A percentile compares a stretch with the other conserved stretches of the same genome.
These are phyloP conservation scores for Eustoma russellianum DNA, from an alignment of 257 asterid genomes.

Conservation along the genomic window DNA sequence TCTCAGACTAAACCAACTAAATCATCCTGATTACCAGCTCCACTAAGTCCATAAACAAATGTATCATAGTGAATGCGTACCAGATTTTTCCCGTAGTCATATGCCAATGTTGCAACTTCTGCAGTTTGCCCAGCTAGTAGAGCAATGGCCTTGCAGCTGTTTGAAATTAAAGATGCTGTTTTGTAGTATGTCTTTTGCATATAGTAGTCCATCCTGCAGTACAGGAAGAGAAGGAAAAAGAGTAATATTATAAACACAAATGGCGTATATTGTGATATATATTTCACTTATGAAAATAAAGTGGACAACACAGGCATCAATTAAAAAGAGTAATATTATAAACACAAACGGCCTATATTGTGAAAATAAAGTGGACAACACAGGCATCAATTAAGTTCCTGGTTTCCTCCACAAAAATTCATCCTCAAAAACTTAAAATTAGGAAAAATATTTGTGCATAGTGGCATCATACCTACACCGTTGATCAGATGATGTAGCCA, in stretches of 20 bases:
- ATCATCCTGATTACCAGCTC: no score
- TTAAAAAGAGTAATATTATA: neutral
- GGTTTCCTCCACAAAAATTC: no score
- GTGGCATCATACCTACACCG: conserved; percentile 64
- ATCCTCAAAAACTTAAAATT: no score
- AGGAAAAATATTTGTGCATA: neutral
- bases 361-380: no score
- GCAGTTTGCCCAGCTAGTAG: conserved; percentile 92
- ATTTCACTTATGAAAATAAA: neutral
- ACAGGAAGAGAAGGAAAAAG: conserved; percentile 9
- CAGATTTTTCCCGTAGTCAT: conserved; percentile 91
- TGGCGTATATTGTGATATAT: no score
- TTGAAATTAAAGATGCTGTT: conserved; percentile 92
- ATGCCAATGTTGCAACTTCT: conserved; percentile 80
- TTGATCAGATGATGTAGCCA: conserved; percentile 75
- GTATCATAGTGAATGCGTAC: conserved; percentile 14
- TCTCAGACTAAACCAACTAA: no score
- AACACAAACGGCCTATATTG: neutral
- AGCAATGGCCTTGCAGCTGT: conserved; percentile 88
- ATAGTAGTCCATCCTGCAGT: conserved; percentile 92
- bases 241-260: neutral
- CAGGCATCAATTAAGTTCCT: no score
- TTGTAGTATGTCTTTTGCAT: conserved; percentile 96
- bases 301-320: no score
- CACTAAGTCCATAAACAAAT: no score